These are phyloP conservation scores for Rhytidhysteron rufulum DNA, from an alignment of 2,329 filamentous ascomycete genomes.

Conservation along the genomic window DNA sequence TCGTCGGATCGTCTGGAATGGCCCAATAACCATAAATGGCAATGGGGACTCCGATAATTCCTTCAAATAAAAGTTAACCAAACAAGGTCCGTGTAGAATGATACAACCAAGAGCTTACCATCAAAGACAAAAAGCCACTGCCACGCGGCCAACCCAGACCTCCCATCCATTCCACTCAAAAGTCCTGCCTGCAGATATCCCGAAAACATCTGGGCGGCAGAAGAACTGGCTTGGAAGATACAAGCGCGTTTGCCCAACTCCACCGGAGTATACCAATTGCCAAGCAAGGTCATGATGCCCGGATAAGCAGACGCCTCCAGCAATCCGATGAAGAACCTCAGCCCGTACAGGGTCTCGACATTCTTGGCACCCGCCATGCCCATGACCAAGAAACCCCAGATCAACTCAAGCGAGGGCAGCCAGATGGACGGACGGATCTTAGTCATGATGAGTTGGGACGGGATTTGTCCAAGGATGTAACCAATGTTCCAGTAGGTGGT, in stretches of 20 bases:
- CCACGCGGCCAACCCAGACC: constrained; percentile 10
- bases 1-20: background rate
- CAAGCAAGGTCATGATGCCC: constrained; percentile 33
- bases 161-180: constrained; percentile 14
- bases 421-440: constrained; percentile 6
- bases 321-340: constrained; percentile 34
- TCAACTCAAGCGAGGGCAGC: constrained; percentile 3
- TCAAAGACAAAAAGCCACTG: constrained; percentile 16
- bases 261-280: constrained; percentile 35
- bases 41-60: background rate
- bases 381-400: constrained; percentile 5
- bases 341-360: constrained; percentile 10
- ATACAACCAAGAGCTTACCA: constrained; percentile 28
- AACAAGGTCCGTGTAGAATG: constrained; percentile 36
- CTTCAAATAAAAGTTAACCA: constrained; percentile 27
- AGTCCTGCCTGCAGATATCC: constrained; percentile 17
- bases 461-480: constrained; percentile 5
- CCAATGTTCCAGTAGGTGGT: constrained; percentile 6
- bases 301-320: constrained; percentile 27
- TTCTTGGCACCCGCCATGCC: constrained; percentile 5
- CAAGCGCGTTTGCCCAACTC: constrained; percentile 14
- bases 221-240: constrained; percentile 13
- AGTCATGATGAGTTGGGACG: constrained; percentile 5
- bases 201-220: constrained; percentile 16
- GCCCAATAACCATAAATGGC: background rate